Conservation (phyloP, 1,284 basidiomycete species). For the Ustilago curta region DNA sequence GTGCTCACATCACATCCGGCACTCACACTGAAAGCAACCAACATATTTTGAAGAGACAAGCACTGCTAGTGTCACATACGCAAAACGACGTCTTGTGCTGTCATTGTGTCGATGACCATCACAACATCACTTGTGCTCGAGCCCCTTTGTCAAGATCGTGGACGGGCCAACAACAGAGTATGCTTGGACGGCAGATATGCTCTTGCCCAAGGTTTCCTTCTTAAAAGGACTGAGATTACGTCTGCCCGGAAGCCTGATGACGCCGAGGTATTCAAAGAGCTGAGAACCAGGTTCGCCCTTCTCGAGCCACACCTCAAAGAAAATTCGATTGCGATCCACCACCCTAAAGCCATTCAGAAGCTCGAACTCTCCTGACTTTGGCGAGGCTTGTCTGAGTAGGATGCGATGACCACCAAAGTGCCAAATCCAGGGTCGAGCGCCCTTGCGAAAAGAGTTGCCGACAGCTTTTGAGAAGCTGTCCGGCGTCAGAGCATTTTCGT, state of each 20-base stretch:
- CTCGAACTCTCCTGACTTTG: background rate
- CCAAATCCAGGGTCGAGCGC: background rate
- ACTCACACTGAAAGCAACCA: no score
- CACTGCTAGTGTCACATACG: no score
- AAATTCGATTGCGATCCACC: background rate
- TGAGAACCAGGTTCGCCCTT: background rate
- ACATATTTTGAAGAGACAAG: no score
- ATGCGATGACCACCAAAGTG: background rate
- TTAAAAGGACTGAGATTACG: background rate
- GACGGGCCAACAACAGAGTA: background rate
- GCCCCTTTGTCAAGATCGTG: background rate
- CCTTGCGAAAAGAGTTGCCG: no score
- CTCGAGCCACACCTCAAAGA: conserved; percentile 7
- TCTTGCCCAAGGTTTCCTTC: background rate
- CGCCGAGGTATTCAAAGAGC: conserved; percentile 8
- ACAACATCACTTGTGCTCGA: background rate
- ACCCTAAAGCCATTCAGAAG: conserved; percentile 3
- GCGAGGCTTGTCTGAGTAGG: conserved; percentile 2
- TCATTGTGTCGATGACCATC: background rate
- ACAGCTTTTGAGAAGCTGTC: background rate
- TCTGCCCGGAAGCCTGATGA: background rate
- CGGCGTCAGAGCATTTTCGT: background rate
- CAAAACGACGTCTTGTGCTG: background rate
- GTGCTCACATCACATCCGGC: no score
- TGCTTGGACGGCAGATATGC: background rate